phyloP scores from a whole-genome alignment of 2,329 filamentous ascomycete species.

The Aspergillus niger region DNA sequence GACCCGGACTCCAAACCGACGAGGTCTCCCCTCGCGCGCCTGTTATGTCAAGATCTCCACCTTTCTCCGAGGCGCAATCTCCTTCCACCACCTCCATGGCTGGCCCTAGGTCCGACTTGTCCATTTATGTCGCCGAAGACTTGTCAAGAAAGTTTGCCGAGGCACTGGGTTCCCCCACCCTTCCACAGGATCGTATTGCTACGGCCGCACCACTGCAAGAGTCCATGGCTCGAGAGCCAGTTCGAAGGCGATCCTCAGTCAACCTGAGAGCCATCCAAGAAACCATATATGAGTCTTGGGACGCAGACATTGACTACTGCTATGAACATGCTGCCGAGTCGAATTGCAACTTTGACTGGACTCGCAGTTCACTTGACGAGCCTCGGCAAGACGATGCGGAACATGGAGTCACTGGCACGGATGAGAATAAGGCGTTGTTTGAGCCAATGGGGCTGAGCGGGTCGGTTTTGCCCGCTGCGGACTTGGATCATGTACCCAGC shows the following conservation, averaged over 20 bases:
- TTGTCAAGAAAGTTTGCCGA: slow-evolving; percentile 48
- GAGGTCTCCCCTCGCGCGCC: slow-evolving; percentile 21
- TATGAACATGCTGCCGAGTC: slow-evolving; percentile 64
- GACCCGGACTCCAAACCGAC: slow-evolving; percentile 27
- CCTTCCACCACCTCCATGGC: slow-evolving; percentile 15
- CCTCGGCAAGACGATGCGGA: slow-evolving; percentile 20
- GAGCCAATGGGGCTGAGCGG: slow-evolving; percentile 28
- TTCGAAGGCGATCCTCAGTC: slow-evolving; percentile 20
- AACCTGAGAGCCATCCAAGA: slow-evolving; percentile 27
- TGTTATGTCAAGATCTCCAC: slow-evolving; percentile 20
- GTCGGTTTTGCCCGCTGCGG: slow-evolving; percentile 32
- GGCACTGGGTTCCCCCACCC: slow-evolving; percentile 46
- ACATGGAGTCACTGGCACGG: slow-evolving; percentile 15
- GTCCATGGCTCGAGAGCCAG: slow-evolving; percentile 18
- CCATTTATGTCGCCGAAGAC: slow-evolving; percentile 35
- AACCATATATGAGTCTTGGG: slow-evolving; percentile 53
- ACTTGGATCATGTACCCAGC: slow-evolving; percentile 32
- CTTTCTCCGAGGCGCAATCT: slow-evolving; percentile 10
- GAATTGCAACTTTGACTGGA: slow-evolving; percentile 63
- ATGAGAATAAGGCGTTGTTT: slow-evolving; percentile 17
- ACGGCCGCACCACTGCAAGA: slow-evolving; percentile 18
- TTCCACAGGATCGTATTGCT: slow-evolving; percentile 30
- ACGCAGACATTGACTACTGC: slow-evolving; percentile 64
- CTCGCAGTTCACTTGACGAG: slow-evolving; percentile 40
- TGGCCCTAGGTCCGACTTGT: slow-evolving; percentile 32